Evolutionary conservation across 805 yeast species (phyloP).

Genomic region (Ogataea ganodermae): DNA sequence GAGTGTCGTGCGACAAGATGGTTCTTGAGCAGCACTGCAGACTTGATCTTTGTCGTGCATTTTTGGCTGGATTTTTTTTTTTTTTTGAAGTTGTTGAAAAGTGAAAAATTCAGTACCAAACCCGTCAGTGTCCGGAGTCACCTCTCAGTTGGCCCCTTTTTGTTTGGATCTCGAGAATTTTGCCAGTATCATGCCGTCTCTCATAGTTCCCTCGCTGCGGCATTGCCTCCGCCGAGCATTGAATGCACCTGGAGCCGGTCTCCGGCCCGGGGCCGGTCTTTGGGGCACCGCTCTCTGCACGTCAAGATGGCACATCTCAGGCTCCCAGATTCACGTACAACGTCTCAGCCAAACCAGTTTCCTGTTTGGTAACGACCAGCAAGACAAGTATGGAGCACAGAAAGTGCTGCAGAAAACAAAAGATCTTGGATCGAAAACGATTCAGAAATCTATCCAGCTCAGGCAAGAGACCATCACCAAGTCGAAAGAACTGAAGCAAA

Average conservation of each 20-base stretch:
- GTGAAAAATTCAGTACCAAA: background rate
- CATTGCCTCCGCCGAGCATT: background rate
- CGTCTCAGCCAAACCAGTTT: background rate
- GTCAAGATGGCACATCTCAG: no score
- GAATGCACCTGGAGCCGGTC: background rate
- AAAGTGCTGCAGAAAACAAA: conserved; percentile 14
- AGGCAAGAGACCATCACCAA: conserved; percentile 17
- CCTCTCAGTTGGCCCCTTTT: no score
- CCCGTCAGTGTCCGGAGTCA: background rate
- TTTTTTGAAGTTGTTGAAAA: no score
- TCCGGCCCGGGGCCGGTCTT: background rate
- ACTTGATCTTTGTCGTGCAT: no score
- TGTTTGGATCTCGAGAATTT: background rate
- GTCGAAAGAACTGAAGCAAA: conserved; percentile 25
- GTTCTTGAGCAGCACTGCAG: no score
- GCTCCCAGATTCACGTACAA: background rate
- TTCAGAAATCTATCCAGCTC: conserved; percentile 22
- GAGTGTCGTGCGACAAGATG: no score
- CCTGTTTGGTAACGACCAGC: background rate
- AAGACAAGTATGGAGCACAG: conserved; percentile 3
- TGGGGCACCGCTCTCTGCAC: no score
- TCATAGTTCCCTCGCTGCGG: background rate
- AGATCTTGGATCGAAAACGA: conserved; percentile 20
- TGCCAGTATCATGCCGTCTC: background rate
- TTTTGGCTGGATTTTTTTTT: background rate